Conservation (phyloP, 2,329 filamentous ascomycete genomes). For the Fonsecaea monophora region DNA sequence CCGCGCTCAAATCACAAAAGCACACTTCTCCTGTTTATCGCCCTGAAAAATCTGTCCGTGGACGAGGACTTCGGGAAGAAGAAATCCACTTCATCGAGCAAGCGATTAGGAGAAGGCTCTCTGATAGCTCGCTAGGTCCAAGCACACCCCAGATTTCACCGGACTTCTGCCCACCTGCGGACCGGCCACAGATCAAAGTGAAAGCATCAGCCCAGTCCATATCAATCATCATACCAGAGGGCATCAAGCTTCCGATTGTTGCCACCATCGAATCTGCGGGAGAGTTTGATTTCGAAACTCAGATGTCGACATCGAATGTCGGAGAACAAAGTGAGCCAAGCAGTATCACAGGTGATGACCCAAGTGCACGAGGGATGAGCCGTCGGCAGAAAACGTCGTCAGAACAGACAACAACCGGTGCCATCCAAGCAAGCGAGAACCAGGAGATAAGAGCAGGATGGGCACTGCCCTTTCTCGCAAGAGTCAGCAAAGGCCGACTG, state of each 20-base stretch:
- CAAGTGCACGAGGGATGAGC: background rate
- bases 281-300: constrained; percentile 23
- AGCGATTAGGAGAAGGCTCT: constrained; percentile 18
- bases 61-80: constrained; percentile 14
- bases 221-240: constrained; percentile 34
- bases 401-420: constrained; percentile 2
- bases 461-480: constrained; percentile 27
- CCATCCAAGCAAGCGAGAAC: constrained; percentile 9
- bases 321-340: constrained; percentile 18
- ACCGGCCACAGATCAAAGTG: constrained; percentile 24
- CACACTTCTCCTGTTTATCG: constrained; percentile 20
- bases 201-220: constrained; percentile 27
- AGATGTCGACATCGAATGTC: constrained; percentile 22
- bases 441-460: constrained; percentile 23
- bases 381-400: constrained; percentile 16
- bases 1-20: constrained; percentile 27
- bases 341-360: background rate
- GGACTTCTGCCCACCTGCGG: background rate
- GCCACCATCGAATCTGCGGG: constrained; percentile 30
- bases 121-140: constrained; percentile 14
- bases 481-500: constrained; percentile 28
- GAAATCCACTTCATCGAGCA: constrained; percentile 20
- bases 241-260: constrained; percentile 27
- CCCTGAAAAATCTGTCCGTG: constrained; percentile 10
- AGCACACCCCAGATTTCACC: background rate